Evolutionary conservation across 352 stramenopile species (phyloP), one percentile per base, ranked within the genome.

Genomic region (Pythium apleroticum): DNA sequence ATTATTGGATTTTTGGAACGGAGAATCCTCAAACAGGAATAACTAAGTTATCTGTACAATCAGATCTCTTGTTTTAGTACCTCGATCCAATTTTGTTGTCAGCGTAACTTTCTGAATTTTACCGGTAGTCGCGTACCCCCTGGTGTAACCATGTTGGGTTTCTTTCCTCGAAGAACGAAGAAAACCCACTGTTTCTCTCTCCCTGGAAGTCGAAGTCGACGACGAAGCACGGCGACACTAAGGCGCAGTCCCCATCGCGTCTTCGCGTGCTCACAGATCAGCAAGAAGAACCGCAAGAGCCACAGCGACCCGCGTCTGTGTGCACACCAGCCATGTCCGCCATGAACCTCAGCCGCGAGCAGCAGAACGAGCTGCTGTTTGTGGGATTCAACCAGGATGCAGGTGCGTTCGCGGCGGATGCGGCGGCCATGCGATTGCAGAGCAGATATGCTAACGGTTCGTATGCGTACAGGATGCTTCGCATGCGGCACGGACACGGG

Each of bases 371-470:
- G 76, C 85, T 98, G 52, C 86, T 98, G 45, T 98, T 97, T 70
- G 89, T 98, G 30, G 90, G 90, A 63, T 98, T 98, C 68, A 98
- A 98, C 75, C 94, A 98, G 69, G 94, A 98, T 68, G 93, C 84
- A 67, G 91, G 89, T 96, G 37, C 43, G 77, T 71, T 20, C n/a
- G 14, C n/a, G n/a, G n/a, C n/a, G n/a, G n/a, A n/a, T n/a, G n/a
- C n/a, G n/a, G n/a, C n/a, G n/a, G n/a, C n/a, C n/a, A n/a, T n/a
- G n/a, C n/a, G n/a, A n/a, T n/a, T n/a, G n/a, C n/a, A n/a, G n/a
- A n/a, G n/a, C n/a, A n/a, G n/a, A n/a, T n/a, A n/a, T n/a, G 37
- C 15, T 22, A 4, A 46, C 14, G 43, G n/a, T 43, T 10, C 20
- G 7, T 19, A 30, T 49, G 12, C 37, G 12, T 6, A 30, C 59